A percentile compares a stretch with the other conserved stretches of the same genome.
phyloP scores from a whole-genome alignment of 306 rosid genomes.

The Datisca glomerata region DNA sequence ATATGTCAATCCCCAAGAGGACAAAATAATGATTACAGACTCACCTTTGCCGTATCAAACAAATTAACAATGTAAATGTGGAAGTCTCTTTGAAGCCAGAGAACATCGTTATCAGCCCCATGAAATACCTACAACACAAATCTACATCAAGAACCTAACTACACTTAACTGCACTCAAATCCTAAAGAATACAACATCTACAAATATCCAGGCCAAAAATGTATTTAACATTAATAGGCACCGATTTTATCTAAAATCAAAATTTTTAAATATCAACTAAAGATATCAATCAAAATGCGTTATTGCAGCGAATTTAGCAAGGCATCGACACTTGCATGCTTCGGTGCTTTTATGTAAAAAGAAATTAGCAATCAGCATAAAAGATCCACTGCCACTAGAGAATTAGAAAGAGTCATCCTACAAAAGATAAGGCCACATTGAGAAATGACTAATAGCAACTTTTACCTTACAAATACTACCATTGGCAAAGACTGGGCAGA shows the following conservation, averaged over 20 bases:
- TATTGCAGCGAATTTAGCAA: too few relatives aligned
- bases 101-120: constrained; percentile 87
- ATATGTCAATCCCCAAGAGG: not conserved
- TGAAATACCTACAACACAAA: constrained; percentile 73
- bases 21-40: constrained; percentile 9
- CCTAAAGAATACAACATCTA: too few relatives aligned
- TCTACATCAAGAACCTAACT: too few relatives aligned
- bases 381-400: too few relatives aligned
- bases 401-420: too few relatives aligned
- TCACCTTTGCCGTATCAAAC: constrained; percentile 86
- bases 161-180: too few relatives aligned
- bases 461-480: constrained; percentile 76
- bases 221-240: not conserved
- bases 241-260: constrained; percentile 1
- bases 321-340: too few relatives aligned
- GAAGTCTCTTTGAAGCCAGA: constrained; percentile 94
- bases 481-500: constrained; percentile 59
- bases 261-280: constrained; percentile 5
- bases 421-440: too few relatives aligned
- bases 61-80: constrained; percentile 79
- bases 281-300: constrained; percentile 16
- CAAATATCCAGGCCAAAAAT: too few relatives aligned
- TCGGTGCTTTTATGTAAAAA: too few relatives aligned
- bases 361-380: too few relatives aligned
- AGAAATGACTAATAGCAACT: too few relatives aligned